Conservation (phyloP, 2,329 filamentous ascomycete species). For the Aureobasidium sp. region DNA sequence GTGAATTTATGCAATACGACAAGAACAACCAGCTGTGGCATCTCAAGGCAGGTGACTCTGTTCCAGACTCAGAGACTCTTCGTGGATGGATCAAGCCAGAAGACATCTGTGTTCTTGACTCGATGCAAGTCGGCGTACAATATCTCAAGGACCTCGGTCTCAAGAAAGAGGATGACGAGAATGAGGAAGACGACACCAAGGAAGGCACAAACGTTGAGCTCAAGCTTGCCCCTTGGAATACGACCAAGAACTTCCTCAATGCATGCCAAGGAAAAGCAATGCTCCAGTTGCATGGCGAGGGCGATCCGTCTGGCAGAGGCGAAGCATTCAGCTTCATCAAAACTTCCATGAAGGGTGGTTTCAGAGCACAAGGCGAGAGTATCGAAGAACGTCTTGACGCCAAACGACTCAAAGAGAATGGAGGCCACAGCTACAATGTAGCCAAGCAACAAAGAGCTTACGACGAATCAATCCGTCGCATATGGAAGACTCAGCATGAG, state of each 20-base stretch:
- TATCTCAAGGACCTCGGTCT: slow-evolving; percentile 88
- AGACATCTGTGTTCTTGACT: slow-evolving; percentile 87
- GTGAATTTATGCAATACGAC: slow-evolving; percentile 89
- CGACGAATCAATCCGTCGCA: slow-evolving; percentile 79
- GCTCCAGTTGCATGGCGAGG: slow-evolving; percentile 88
- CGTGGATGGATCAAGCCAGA: slow-evolving; percentile 89
- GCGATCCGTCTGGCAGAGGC: slow-evolving; percentile 87
- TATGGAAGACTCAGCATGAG: slow-evolving; percentile 81
- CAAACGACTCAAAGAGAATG: slow-evolving; percentile 58
- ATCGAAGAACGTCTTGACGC: slow-evolving; percentile 80
- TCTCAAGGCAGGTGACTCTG: slow-evolving; percentile 59
- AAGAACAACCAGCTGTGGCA: slow-evolving; percentile 87
- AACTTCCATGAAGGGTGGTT: slow-evolving; percentile 98
- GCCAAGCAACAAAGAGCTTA: slow-evolving; percentile 89
- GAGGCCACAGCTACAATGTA: slow-evolving; percentile 95
- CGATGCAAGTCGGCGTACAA: slow-evolving; percentile 92
- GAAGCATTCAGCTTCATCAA: slow-evolving; percentile 96
- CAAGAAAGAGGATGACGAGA: slow-evolving; percentile 55
- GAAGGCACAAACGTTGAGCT: slow-evolving; percentile 72
- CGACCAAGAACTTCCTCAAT: slow-evolving; percentile 91
- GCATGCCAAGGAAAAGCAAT: slow-evolving; percentile 93
- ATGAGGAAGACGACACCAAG: slow-evolving; percentile 55
- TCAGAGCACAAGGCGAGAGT: slow-evolving; percentile 81
- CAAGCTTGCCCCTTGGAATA: slow-evolving; percentile 91
- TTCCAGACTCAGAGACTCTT: slow-evolving; percentile 74